Evolutionary conservation across 1,284 basidiomycete genomes (phyloP).

Genomic region (Ceratobasidium sp.): DNA sequence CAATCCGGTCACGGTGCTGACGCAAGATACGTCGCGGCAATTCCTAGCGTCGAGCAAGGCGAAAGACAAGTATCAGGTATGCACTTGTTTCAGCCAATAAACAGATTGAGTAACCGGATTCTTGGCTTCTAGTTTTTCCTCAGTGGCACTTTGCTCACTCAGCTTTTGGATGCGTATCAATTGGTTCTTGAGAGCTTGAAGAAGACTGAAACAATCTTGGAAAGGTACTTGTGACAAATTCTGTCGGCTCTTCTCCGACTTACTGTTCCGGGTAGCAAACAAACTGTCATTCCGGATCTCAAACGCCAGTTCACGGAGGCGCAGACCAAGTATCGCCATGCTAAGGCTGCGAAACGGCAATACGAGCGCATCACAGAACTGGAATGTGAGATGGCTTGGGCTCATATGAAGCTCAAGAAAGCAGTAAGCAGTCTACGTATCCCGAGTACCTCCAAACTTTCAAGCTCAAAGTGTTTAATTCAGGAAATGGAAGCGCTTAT

Average conservation of each 20-base stretch:
- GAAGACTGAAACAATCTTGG: conserved; percentile 72
- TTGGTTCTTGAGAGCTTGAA: conserved; percentile 78
- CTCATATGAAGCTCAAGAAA: conserved; percentile 83
- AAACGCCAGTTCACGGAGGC: conserved; percentile 72
- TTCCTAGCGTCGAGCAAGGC: conserved; percentile 89
- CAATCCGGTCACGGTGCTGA: conserved; percentile 95
- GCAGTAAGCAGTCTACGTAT: conserved; percentile 59
- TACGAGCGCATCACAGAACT: conserved; percentile 75
- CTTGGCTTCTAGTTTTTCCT: conserved; percentile 82
- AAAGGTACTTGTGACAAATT: conserved; percentile 63
- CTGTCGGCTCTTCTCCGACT: conserved; percentile 25
- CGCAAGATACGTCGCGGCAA: conserved; percentile 84
- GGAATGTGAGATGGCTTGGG: conserved; percentile 90
- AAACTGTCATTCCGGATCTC: conserved; percentile 80
- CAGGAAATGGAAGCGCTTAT: conserved; percentile 62
- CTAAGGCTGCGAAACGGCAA: conserved; percentile 78
- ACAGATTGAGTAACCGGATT: conserved; percentile 28
- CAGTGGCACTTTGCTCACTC: conserved; percentile 75
- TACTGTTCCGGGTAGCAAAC: conserved; percentile 55
- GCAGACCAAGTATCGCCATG: conserved; percentile 74
- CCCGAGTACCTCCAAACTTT: not conserved
- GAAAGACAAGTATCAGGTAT: conserved; percentile 89
- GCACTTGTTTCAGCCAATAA: conserved; percentile 49
- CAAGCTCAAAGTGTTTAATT: not conserved
- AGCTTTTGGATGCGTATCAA: conserved; percentile 89